Evolutionary conservation across 2,329 filamentous ascomycete species (phyloP).

Genomic region (Colletotrichum scovillei): DNA sequence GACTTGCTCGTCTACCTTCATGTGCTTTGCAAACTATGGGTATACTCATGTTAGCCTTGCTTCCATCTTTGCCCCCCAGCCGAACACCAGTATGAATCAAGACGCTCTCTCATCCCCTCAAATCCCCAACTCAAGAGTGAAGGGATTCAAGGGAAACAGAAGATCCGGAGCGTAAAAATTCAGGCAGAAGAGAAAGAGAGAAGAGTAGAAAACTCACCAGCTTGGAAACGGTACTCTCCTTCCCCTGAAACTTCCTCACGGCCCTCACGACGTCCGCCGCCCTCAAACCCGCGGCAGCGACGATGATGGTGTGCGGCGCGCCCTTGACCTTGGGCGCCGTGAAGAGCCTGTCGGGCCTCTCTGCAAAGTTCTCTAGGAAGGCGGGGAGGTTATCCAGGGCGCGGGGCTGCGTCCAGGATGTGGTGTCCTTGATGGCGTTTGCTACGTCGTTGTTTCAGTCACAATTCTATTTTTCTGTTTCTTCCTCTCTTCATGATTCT

Average conservation of each 20-base stretch:
- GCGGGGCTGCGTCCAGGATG: slow-evolving; percentile 75
- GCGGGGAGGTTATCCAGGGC: slow-evolving; percentile 78
- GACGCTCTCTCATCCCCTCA: no score
- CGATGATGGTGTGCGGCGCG: slow-evolving; percentile 85
- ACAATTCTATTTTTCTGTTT: neutral
- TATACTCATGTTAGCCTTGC: slow-evolving; percentile 14
- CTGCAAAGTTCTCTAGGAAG: slow-evolving; percentile 78
- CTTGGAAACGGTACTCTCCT: slow-evolving; percentile 84
- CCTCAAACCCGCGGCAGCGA: slow-evolving; percentile 86
- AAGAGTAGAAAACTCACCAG: slow-evolving; percentile 59
- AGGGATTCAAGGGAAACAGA: no score
- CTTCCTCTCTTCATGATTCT: neutral
- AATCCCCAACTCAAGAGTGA: neutral
- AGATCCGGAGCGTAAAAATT: no score
- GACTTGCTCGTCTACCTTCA: slow-evolving; percentile 91
- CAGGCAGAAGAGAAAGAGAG: neutral
- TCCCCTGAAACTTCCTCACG: slow-evolving; percentile 82
- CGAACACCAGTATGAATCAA: no score
- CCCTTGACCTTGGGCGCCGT: slow-evolving; percentile 76
- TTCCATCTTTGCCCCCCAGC: neutral
- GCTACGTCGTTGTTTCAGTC: slow-evolving; percentile 56
- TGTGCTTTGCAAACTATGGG: slow-evolving; percentile 88
- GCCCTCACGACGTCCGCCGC: slow-evolving; percentile 85
- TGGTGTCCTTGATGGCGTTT: slow-evolving; percentile 82
- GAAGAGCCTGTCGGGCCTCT: slow-evolving; percentile 68